These are phyloP conservation scores for Exobasidium cylindrosporum DNA, from an alignment of 1,284 basidiomycete species.

Conservation along the genomic window DNA sequence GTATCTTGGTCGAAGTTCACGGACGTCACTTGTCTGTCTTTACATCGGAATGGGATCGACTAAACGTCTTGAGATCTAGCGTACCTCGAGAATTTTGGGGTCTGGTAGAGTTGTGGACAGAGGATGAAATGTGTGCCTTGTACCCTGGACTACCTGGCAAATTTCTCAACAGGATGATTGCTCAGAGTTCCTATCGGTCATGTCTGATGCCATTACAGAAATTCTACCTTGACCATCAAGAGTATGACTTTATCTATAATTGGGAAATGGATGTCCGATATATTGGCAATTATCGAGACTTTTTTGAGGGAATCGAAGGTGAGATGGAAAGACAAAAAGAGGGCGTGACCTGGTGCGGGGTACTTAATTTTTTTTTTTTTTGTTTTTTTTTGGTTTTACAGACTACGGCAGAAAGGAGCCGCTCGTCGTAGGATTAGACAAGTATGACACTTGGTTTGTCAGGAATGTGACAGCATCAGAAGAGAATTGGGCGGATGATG, in stretches of 20 bases:
- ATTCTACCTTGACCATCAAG: conserved; percentile 54
- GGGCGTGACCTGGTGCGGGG: not conserved
- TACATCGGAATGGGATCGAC: conserved; percentile 54
- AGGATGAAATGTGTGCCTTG: conserved; percentile 53
- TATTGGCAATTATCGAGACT: conserved; percentile 55
- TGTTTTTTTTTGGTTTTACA: no score
- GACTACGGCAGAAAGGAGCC: conserved; percentile 51
- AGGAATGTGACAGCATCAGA: conserved; percentile 48
- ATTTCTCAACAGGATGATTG: conserved; percentile 55
- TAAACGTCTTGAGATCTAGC: conserved; percentile 48
- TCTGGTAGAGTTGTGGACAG: conserved; percentile 54
- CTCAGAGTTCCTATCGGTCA: conserved; percentile 53
- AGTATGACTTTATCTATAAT: conserved; percentile 55
- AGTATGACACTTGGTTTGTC: conserved; percentile 55
- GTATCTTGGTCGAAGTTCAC: conserved; percentile 55
- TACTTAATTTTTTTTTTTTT: no score
- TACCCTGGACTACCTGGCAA: conserved; percentile 53
- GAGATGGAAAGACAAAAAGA: conserved; percentile 19
- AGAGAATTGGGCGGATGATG: conserved; percentile 46
- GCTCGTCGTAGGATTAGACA: conserved; percentile 51
- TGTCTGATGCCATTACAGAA: conserved; percentile 55
- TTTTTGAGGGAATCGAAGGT: conserved; percentile 52
- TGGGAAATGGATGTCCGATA: conserved; percentile 56
- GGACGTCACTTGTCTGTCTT: conserved; percentile 50
- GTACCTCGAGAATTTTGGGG: conserved; percentile 56